Base-by-base conservation (phyloP, 2,329 filamentous ascomycete species). In the Dactylella cylindrospora region DNA sequence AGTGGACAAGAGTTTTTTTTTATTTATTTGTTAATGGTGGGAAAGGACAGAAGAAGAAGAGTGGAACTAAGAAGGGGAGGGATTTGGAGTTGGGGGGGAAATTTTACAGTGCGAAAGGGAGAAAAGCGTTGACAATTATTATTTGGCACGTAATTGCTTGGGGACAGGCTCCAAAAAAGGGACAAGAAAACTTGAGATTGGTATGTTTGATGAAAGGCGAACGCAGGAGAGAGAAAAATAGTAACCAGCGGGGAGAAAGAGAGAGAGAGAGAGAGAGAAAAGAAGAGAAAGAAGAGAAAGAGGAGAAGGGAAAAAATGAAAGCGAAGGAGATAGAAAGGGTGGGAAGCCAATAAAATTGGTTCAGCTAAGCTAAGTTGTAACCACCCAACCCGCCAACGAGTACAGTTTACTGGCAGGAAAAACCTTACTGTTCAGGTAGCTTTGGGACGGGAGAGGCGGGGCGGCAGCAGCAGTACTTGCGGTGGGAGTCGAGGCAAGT, bases 221-320 rank as follows among this genome's bases (percentile, higher is more conserved):
- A n/a, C n/a, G n/a, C n/a, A n/a, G n/a, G n/a, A n/a, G n/a, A n/a
- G n/a, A n/a, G n/a, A n/a, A n/a, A n/a, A n/a, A n/a, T n/a, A n/a
- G n/a, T n/a, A n/a, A n/a, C n/a, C 25, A 15, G 38, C 25, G 22
- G 38, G 19, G 20, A 53, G 52, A 44, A 40, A 64, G 36, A 45
- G 32, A 41, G 44, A 66, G 64, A 65, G 45, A 45, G 44, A 53
- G 38, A 39, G 51, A 51, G 41, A 60, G 39, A 50, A 44, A 47
- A 45, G 66, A 64, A 54, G 50, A 44, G 57, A 39, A 43, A 40
- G 45, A 65, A 54, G 49, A 64, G 47, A 33, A 50, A 59, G 31
- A 60, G 29, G 59, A 55, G 64, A 61, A 23, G 45, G n/a, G 35
- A 29, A 19, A 40, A 17, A 53, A 32, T 23, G 22, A 36, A n/a